Percentiles rank a stretch among this genome's conserved stretches.
Conservation (phyloP, 108 stramenopile species). For the Schizochytrium sp. region DNA sequence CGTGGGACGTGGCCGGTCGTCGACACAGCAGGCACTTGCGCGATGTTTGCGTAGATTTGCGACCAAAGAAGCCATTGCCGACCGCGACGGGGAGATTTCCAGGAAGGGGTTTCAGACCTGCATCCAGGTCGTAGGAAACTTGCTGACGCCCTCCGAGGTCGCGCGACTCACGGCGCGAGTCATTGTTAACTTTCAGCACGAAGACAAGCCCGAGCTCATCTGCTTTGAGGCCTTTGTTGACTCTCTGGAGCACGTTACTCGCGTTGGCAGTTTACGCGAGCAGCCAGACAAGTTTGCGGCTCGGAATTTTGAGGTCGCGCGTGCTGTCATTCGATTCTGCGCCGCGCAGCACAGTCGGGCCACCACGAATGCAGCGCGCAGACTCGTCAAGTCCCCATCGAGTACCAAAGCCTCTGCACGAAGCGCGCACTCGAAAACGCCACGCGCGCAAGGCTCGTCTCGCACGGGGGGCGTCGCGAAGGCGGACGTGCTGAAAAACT, state of each 20-base stretch:
- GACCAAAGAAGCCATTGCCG: background rate
- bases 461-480: no score
- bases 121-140: conserved; percentile 7
- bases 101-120: background rate
- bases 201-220: background rate
- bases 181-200: background rate
- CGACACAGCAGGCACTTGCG: background rate
- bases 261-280: background rate
- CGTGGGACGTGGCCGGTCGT: background rate
- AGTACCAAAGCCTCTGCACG: background rate
- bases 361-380: background rate
- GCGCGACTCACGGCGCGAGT: background rate
- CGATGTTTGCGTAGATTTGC: background rate
- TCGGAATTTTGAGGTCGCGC: background rate
- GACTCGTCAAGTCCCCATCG: background rate
- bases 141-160: background rate
- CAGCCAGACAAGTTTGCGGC: background rate
- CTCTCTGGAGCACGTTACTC: background rate
- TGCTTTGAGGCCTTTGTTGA: background rate
- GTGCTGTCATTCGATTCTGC: background rate
- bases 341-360: background rate
- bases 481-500: no score
- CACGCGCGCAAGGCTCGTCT: background rate
- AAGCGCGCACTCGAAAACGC: background rate
- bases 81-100: background rate